Conservation (phyloP, 495 filamentous ascomycete species). For the Lindgomyces ingoldianus region DNA sequence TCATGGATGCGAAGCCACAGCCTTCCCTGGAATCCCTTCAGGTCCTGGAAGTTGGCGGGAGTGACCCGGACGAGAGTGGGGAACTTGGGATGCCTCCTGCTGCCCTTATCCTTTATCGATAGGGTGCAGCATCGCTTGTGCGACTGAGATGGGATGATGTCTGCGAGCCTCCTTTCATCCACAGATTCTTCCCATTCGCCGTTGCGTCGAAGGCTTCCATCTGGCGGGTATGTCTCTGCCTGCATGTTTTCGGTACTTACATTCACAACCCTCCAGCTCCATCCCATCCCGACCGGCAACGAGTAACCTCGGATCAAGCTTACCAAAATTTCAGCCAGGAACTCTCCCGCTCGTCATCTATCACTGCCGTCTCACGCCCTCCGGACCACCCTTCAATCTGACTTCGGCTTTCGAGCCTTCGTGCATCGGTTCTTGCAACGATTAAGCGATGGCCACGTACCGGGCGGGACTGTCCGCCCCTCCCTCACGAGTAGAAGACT, state of each 20-base stretch:
- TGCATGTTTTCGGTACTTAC: background rate
- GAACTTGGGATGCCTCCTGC: background rate
- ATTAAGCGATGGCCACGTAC: conserved; percentile 33
- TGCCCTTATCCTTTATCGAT: conserved; percentile 16
- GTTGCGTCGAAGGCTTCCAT: background rate
- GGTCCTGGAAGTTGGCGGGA: conserved; percentile 1
- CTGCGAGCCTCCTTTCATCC: background rate
- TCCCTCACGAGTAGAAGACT: background rate
- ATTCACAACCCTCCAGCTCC: background rate
- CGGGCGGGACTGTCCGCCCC: background rate
- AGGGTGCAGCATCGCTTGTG: conserved; percentile 2
- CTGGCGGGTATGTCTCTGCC: background rate
- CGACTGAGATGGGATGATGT: conserved; percentile 4
- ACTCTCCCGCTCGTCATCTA: too few relatives aligned
- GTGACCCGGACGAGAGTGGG: conserved; percentile 8
- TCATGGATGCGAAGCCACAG: conserved; percentile 19
- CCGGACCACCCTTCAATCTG: background rate
- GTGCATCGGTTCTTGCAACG: conserved; percentile 1
- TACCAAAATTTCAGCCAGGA: too few relatives aligned
- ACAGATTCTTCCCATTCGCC: background rate
- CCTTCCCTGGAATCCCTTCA: background rate
- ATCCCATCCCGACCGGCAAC: background rate
- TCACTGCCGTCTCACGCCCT: background rate
- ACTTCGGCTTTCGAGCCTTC: background rate
- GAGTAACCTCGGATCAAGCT: background rate